These are phyloP conservation scores for Blakeslea trispora DNA, from an alignment of 371 early-diverging fungal species.

Conservation along the genomic window DNA sequence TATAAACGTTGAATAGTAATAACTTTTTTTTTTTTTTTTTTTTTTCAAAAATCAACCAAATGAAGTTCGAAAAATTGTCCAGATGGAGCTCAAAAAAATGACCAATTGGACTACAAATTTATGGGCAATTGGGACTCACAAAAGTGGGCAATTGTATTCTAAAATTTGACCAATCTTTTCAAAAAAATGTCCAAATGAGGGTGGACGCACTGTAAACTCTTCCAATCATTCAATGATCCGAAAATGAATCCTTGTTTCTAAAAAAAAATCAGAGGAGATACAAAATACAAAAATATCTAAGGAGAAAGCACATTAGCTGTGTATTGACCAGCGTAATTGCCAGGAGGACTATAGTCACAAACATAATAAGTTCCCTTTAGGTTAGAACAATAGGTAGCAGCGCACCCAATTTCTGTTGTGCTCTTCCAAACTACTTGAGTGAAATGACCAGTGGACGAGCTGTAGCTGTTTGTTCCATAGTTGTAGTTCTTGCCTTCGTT, in stretches of 20 bases:
- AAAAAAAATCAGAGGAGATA: not conserved
- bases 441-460: slow-evolving; percentile 33
- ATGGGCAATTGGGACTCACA: no score
- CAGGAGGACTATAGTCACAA: slow-evolving; percentile 40
- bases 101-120: no score
- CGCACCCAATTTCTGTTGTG: slow-evolving; percentile 45
- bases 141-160: no score
- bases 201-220: no score
- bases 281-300: not conserved
- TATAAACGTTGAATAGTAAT: no score
- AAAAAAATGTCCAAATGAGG: not conserved
- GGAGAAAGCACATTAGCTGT: slow-evolving; percentile 10
- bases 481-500: slow-evolving; percentile 35
- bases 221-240: not conserved
- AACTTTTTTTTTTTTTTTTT: no score
- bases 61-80: no score
- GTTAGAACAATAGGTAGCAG: slow-evolving; percentile 36
- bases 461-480: slow-evolving; percentile 27
- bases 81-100: no score
- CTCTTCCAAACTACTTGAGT: slow-evolving; percentile 49
- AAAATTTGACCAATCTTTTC: no score
- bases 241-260: no score
- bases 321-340: slow-evolving; percentile 33
- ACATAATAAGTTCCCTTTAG: slow-evolving; percentile 31
- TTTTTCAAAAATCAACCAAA: no score